phyloP scores from a whole-genome alignment of 306 rosid genomes.

The Medicago truncatula region DNA sequence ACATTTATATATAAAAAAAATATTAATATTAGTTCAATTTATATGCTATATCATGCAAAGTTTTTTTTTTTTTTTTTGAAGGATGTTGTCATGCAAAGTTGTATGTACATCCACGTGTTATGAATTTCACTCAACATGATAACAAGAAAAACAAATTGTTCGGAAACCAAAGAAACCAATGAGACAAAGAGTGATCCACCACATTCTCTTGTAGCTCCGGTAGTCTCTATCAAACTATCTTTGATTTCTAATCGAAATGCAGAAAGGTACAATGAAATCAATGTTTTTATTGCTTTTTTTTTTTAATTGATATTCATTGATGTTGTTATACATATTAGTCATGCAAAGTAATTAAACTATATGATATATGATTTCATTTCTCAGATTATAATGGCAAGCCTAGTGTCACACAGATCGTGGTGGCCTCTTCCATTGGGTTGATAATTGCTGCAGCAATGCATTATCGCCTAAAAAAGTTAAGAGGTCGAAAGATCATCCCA shows the following conservation, averaged over 20 bases:
- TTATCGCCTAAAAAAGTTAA: constrained; percentile 52
- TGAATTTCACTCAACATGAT: constrained; percentile 32
- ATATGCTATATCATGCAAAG: no score
- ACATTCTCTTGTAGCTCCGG: constrained; percentile 35
- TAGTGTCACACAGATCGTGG: constrained; percentile 62
- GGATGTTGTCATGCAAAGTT: constrained; percentile 18
- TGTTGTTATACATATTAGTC: not conserved
- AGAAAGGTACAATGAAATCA: constrained; percentile 47
- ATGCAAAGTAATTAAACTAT: constrained; percentile 1
- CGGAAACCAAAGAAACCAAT: constrained; percentile 33
- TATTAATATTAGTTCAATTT: no score
- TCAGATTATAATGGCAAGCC: constrained; percentile 56
- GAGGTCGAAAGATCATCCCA: constrained; percentile 69
- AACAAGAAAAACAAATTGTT: constrained; percentile 26
- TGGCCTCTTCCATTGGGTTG: constrained; percentile 75
- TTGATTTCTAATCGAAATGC: constrained; percentile 56
- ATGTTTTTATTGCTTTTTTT: not conserved
- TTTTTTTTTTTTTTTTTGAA: no score
- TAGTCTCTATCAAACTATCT: constrained; percentile 23
- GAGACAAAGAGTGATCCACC: constrained; percentile 3
- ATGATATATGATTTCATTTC: not conserved
- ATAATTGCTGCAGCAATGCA: constrained; percentile 66
- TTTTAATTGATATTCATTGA: not conserved
- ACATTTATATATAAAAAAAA: no score
- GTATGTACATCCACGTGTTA: constrained; percentile 41